Conservation (phyloP, 495 filamentous ascomycete genomes). For the Choiromyces venosus region DNA sequence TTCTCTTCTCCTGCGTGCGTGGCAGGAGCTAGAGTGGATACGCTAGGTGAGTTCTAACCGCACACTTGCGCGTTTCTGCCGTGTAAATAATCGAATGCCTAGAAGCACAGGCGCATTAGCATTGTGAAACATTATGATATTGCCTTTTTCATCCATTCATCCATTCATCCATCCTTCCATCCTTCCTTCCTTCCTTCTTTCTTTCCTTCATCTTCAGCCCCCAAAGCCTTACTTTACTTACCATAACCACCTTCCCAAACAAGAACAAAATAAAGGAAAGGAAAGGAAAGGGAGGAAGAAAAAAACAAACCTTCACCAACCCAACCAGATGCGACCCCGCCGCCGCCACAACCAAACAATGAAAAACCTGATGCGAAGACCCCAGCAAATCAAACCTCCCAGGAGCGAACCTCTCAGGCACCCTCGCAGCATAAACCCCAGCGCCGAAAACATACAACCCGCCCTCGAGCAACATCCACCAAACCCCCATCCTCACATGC, state of each 20-base stretch:
- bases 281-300: background rate
- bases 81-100: background rate
- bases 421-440: slow-evolving; percentile 66
- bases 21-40: no score
- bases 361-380: slow-evolving; percentile 75
- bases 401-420: slow-evolving; percentile 60
- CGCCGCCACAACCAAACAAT: slow-evolving; percentile 63
- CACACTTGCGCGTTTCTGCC: background rate
- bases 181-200: background rate
- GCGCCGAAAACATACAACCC: slow-evolving; percentile 81
- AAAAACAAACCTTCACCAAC: slow-evolving; percentile 44
- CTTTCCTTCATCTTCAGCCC: no score
- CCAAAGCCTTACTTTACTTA: background rate
- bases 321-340: slow-evolving; percentile 61
- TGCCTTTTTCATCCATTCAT: no score
- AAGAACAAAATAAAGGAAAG: background rate
- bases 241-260: background rate
- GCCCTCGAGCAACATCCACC: slow-evolving; percentile 75
- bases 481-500: slow-evolving; percentile 69
- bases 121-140: background rate
- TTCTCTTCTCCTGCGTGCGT: no score
- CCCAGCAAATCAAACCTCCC: slow-evolving; percentile 70
- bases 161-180: no score
- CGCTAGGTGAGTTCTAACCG: background rate
- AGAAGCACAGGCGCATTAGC: background rate